Evolutionary conservation across 768 basidiomycete species (phyloP).

Genomic region (Trametes meyenii): DNA sequence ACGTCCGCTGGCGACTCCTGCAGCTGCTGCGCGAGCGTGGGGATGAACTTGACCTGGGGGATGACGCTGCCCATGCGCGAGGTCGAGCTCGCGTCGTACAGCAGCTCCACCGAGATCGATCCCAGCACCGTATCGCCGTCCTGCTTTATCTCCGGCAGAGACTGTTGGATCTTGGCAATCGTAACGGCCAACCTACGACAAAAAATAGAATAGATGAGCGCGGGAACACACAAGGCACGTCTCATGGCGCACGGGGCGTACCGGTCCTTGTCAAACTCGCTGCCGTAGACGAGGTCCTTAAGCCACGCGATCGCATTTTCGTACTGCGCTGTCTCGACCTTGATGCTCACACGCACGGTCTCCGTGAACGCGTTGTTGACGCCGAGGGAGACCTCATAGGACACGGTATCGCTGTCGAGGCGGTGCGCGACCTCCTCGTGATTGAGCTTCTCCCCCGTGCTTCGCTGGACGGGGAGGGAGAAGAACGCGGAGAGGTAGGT

Average conservation of each 20-base stretch:
- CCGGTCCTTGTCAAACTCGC: constrained; percentile 81
- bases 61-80: constrained; percentile 69
- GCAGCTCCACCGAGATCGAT: constrained; percentile 66
- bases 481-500: constrained; percentile 87
- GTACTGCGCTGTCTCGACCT: constrained; percentile 82
- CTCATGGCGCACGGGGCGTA: constrained; percentile 33
- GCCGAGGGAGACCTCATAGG: constrained; percentile 76
- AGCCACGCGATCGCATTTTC: constrained; percentile 86
- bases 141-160: constrained; percentile 88
- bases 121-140: constrained; percentile 80
- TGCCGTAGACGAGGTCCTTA: constrained; percentile 74
- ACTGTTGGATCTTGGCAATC: constrained; percentile 87
- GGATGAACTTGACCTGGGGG: constrained; percentile 77
- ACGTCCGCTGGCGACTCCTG: constrained; percentile 74
- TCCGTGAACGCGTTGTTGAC: constrained; percentile 68
- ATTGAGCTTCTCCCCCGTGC: constrained; percentile 66
- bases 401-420: constrained; percentile 89
- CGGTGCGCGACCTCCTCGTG: constrained; percentile 92
- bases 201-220: neutral
- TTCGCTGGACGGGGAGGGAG: constrained; percentile 76
- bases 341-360: constrained; percentile 71
- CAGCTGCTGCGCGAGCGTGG: constrained; percentile 68
- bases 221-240: too few relatives aligned
- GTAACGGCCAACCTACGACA: constrained; percentile 74
- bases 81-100: constrained; percentile 72